Base-by-base conservation (phyloP, 768 basidiomycete species). In the Cyathus striatus region DNA sequence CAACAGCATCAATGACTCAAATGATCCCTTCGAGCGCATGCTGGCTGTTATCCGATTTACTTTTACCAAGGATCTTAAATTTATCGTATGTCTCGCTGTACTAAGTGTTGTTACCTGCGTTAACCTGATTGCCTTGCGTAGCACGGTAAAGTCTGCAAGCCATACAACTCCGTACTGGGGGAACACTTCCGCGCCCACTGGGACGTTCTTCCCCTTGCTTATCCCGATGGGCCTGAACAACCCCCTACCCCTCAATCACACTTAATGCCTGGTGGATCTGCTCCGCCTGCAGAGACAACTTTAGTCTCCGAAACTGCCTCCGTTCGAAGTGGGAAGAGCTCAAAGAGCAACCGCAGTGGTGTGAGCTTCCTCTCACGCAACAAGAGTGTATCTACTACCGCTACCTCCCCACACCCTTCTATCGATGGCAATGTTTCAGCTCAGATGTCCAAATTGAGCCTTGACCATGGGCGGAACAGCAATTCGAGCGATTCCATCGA, bases 51-150 rank as follows among this genome's bases (percentile, higher is more conserved):
- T 97, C 32, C 76, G 93, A 30, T 97, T 91, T 57, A 68, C 82
- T 5, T 90, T 95, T 60, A 86, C 90, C 38, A 96, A 96, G 59
- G 92, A 97, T 55, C 83, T 96, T 61, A 95, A 93, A 68, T 92
- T 90, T 57, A 69, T 95, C 38, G 90, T 89, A 51, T 54, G 85
- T 75, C 14, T 24, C 30, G 4, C 40, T 1, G n/a, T 13, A 39
- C 17, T 35, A n/a, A 38, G 23, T 49, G 35, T 46, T n/a, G 13
- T 35, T n/a, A 17, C 2, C 6, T 26, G 32, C 20, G 18, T 40
- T 41, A 17, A 27, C 25, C 35, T 40, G 22, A 40, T 43, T 20
- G 17, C 45, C 23, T 40, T 41, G 42, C n/a, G 20, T 57, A 92
- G 90, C 82, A 89, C 45, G 90, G 91, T 18, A 91, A 90, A 64